Evolutionary conservation across 768 basidiomycete species (phyloP).

Genomic region (Tulasnella sp.): DNA sequence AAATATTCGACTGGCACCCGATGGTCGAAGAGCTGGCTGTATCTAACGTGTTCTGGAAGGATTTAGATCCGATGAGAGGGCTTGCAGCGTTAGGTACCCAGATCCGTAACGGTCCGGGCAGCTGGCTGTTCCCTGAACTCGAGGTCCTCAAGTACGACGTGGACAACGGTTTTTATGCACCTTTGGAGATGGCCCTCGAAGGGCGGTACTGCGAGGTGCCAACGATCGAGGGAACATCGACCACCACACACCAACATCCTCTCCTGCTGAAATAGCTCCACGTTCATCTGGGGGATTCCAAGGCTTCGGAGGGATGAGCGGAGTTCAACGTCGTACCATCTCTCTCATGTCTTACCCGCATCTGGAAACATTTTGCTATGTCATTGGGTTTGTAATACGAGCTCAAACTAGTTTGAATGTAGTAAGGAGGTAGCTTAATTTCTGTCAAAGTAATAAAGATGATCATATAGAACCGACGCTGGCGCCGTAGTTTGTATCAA

Average conservation of each 20-base stretch:
- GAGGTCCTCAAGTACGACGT: neutral
- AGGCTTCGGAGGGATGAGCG: too few species aligned
- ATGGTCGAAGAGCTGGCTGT: neutral
- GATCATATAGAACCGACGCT: too few species aligned
- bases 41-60: neutral
- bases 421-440: too few species aligned
- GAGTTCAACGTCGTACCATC: too few species aligned
- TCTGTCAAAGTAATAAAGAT: too few species aligned
- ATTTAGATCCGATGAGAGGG: neutral
- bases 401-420: too few species aligned
- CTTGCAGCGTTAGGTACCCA: neutral
- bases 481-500: too few species aligned
- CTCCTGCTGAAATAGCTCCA: neutral
- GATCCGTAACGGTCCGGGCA: neutral
- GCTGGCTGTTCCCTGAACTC: neutral
- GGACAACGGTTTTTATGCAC: neutral
- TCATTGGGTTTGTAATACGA: too few species aligned
- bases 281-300: neutral
- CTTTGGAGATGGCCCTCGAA: neutral
- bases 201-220: neutral
- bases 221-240: neutral
- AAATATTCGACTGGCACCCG: neutral
- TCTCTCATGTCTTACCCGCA: too few species aligned
- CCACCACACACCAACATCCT: neutral
- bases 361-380: too few species aligned